Evolutionary conservation across 768 basidiomycete species (phyloP), one percentile per base, ranked within the genome.

Genomic region (Podaxis mareebaensis): DNA sequence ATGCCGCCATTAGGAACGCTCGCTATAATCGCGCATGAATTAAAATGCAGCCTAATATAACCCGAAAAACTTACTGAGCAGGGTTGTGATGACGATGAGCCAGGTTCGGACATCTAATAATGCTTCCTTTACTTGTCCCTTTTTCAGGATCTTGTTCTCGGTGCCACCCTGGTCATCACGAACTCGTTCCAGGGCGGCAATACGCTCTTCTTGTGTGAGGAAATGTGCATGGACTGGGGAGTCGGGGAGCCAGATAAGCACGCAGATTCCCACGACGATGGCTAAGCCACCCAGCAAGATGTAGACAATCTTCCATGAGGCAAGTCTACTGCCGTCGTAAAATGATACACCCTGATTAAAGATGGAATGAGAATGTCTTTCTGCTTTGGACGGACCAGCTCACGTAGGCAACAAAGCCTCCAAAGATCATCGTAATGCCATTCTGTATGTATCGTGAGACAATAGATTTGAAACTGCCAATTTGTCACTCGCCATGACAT

Each of bases 161-260:
- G 83, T 87, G 0, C 88, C 89, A 48, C 85, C 85, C 65, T 86
- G 83, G 65, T 88, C 86, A 64, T 87, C 79, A n/a, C 85, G 83
- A 10, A 90, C 85, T 46, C 88, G 81, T 69, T 89, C 88, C 39
- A 89, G 72, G 2, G 80, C 85, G 44, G 87, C 85, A 51, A 88
- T 80, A 3, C 85, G 78, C 65, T 90, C 87, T 67, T 87, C 83
- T 58, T 76, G 78, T 0, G 80, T 84, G 15, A 89, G 75, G 68
- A 85, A 80, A 4, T 67, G 72, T 1, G 88, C 87, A 65, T 84
- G 82, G 3, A 88, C 84, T 3, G 87, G 88, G 0, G 87, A 87
- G 69, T 89, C 87, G 0, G 88, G 87, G 15, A 89, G 76, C 82
- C 81, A 86, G 8, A 89, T 73, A 8, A 89, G 69, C 3, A 89